phyloP scores from a whole-genome alignment of 2,329 filamentous ascomycete genomes.

The Chaetomiaceae sp. region DNA sequence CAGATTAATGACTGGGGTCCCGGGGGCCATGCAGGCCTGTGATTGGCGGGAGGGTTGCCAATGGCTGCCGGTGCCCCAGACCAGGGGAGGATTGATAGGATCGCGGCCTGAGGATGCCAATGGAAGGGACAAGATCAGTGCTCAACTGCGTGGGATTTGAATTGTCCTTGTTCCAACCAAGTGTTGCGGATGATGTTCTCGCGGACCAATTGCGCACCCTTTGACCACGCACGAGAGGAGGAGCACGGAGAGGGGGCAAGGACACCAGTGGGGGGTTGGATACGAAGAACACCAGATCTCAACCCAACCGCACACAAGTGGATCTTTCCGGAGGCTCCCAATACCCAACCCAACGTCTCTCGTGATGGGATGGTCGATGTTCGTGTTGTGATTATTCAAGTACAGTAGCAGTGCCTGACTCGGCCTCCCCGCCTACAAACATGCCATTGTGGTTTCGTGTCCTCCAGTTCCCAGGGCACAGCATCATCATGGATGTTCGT shows the following conservation, averaged over 20 bases:
- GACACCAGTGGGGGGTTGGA: background rate
- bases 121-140: background rate
- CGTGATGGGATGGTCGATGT: too few species aligned
- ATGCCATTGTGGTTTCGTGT: too few species aligned
- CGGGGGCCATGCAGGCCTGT: slow-evolving; percentile 15
- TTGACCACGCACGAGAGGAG: background rate
- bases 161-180: background rate
- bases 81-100: background rate
- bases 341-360: too few species aligned
- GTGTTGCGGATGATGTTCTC: background rate
- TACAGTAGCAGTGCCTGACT: too few species aligned
- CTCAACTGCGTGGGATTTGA: background rate
- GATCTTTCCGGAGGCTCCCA: too few species aligned
- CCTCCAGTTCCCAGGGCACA: too few species aligned
- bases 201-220: background rate
- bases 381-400: too few species aligned
- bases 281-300: too few species aligned
- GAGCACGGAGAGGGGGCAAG: background rate
- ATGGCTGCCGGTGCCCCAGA: slow-evolving; percentile 21
- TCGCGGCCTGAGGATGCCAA: slow-evolving; percentile 6
- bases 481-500: background rate
- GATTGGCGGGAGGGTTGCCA: slow-evolving; percentile 22
- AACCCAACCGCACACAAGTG: too few species aligned
- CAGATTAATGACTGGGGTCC: slow-evolving; percentile 22
- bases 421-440: too few species aligned